Evolutionary conservation across 176 grass and related monocot species (phyloP).

Genomic region (Aegilops speltoides): DNA sequence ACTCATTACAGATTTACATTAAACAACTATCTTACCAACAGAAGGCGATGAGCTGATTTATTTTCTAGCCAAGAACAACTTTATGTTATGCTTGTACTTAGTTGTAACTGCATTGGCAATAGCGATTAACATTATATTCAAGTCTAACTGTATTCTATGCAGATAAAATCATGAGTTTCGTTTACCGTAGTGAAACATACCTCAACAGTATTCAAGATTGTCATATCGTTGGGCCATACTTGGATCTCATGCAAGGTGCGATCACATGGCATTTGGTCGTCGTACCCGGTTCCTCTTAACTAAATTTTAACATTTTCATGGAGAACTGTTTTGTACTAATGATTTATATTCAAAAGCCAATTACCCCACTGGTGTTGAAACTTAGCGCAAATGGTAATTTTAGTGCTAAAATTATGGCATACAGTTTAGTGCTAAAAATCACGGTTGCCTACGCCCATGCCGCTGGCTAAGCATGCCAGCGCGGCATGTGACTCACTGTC

Average conservation of each 20-base stretch:
- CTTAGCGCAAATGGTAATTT: too few relatives aligned
- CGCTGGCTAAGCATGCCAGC: too few relatives aligned
- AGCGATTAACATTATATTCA: slow-evolving; percentile 4
- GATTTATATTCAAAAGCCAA: background rate
- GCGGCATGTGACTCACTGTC: too few relatives aligned
- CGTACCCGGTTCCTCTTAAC: slow-evolving; percentile 7
- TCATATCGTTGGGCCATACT: slow-evolving; percentile 51
- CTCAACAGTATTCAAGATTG: slow-evolving; percentile 34
- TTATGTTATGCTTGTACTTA: background rate
- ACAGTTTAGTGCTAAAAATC: too few relatives aligned
- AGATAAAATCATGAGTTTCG: slow-evolving; percentile 44
- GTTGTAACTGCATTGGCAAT: background rate
- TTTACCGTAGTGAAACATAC: slow-evolving; percentile 28
- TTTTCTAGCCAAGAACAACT: slow-evolving; percentile 5
- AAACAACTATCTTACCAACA: background rate
- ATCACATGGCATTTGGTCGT: background rate
- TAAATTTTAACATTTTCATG: background rate
- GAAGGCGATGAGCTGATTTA: background rate
- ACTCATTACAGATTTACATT: background rate
- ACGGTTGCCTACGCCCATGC: too few relatives aligned
- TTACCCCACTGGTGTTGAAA: too few relatives aligned
- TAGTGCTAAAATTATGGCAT: too few relatives aligned
- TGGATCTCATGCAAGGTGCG: slow-evolving; percentile 50
- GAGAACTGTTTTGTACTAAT: background rate
- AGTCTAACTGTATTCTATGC: slow-evolving; percentile 19